These are phyloP conservation scores for Aureobasidium sp. DNA, from an alignment of 2,329 filamentous ascomycete genomes.

Conservation along the genomic window DNA sequence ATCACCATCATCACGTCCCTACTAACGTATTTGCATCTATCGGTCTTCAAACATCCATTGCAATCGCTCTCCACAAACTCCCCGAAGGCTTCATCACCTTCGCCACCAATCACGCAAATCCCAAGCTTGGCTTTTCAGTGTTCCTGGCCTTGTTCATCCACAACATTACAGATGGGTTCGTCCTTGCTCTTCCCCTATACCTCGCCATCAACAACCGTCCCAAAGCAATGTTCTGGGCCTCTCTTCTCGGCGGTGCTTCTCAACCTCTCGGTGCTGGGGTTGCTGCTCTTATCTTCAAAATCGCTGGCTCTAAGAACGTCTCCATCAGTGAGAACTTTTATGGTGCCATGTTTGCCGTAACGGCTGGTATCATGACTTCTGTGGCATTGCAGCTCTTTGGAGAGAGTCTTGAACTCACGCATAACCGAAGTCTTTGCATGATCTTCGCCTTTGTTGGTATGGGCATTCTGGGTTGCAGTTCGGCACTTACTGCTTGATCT, in stretches of 20 bases:
- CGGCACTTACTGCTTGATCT: conserved; percentile 62
- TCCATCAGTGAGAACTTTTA: conserved; percentile 55
- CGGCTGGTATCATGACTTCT: conserved; percentile 90
- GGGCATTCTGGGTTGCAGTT: conserved; percentile 77
- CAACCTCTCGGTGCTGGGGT: conserved; percentile 81
- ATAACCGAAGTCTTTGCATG: conserved; percentile 70
- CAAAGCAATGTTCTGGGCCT: conserved; percentile 78
- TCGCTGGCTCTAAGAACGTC: conserved; percentile 49
- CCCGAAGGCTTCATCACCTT: conserved; percentile 86
- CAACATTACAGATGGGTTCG: conserved; percentile 96
- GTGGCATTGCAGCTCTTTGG: conserved; percentile 85
- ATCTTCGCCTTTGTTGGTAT: conserved; percentile 79
- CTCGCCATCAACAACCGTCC: conserved; percentile 75
- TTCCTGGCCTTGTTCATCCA: conserved; percentile 96
- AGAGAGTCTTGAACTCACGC: conserved; percentile 76
- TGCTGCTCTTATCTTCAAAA: conserved; percentile 78
- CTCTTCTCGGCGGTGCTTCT: conserved; percentile 73
- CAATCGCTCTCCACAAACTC: conserved; percentile 93
- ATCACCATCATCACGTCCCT: conserved; percentile 78
- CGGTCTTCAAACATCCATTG: conserved; percentile 90
- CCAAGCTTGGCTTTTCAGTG: conserved; percentile 77
- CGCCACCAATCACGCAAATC: conserved; percentile 94
- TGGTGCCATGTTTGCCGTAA: conserved; percentile 77
- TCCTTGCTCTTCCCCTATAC: conserved; percentile 86
- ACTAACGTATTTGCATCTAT: conserved; percentile 90